Conservation (phyloP, 1,139 yeast genomes). For the Candida sanyaensis region DNA sequence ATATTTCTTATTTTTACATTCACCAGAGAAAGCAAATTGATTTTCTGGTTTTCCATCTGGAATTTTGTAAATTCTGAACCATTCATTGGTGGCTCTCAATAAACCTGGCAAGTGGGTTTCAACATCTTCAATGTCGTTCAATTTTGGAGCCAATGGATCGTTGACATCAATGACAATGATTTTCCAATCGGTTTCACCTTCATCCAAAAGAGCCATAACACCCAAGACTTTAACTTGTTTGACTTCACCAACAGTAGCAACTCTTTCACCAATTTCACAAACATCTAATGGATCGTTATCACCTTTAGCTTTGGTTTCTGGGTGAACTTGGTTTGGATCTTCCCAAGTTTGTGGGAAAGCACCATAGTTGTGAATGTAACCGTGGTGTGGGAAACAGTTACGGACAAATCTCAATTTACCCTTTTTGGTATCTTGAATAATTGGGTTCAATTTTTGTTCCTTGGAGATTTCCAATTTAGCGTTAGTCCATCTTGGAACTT, state of each 20-base stretch:
- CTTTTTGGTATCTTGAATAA: conserved; percentile 89
- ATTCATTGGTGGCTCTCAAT: conserved; percentile 78
- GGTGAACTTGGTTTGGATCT: conserved; percentile 57
- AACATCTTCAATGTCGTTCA: conserved; percentile 82
- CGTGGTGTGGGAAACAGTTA: conserved; percentile 94
- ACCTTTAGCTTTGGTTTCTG: conserved; percentile 82
- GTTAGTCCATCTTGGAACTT: conserved; percentile 94
- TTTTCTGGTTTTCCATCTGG: conserved; percentile 94
- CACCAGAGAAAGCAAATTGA: conserved; percentile 82
- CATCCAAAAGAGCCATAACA: conserved; percentile 90
- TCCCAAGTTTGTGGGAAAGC: conserved; percentile 99
- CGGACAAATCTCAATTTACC: conserved; percentile 86
- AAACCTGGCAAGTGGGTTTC: conserved; percentile 82
- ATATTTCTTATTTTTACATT: conserved; percentile 67
- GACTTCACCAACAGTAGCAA: conserved; percentile 71
- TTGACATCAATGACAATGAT: conserved; percentile 79
- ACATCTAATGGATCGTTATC: conserved; percentile 97
- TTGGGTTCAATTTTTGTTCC: conserved; percentile 78
- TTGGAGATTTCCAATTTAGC: conserved; percentile 90
- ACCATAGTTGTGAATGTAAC: conserved; percentile 95
- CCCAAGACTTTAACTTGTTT: conserved; percentile 90
- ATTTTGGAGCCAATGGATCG: conserved; percentile 76
- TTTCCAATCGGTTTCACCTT: conserved; percentile 99
- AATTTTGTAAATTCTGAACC: conserved; percentile 95
- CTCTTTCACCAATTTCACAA: conserved; percentile 82